Conservation (phyloP, 192 early-diverging fungal species). For the Coemansia sp. region DNA sequence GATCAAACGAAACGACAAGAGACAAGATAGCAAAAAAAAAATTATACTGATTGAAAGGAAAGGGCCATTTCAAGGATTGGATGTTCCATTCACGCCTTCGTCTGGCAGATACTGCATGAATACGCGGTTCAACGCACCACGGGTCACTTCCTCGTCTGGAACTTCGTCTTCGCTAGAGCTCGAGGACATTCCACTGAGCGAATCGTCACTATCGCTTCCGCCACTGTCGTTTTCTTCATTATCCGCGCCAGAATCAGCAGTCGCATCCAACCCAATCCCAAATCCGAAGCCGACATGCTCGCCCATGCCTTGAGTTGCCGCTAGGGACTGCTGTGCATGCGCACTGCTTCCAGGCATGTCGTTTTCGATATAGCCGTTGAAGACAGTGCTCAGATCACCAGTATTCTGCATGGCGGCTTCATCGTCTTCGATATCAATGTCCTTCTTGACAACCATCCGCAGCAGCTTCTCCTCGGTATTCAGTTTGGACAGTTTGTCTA, state of each 20-base stretch:
- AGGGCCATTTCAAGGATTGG: not conserved
- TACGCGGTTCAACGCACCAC: constrained; percentile 44
- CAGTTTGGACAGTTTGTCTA: constrained; percentile 49
- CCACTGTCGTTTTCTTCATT: constrained; percentile 5
- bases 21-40: not conserved
- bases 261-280: not conserved
- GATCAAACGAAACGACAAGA: too few species aligned
- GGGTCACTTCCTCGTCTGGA: constrained; percentile 47
- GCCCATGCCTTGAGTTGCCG: not conserved
- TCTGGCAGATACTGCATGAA: constrained; percentile 30
- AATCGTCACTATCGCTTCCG: constrained; percentile 27
- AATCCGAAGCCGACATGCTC: not conserved
- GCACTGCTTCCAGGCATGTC: not conserved
- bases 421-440: constrained; percentile 42
- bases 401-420: constrained; percentile 7
- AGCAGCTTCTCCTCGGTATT: constrained; percentile 49
- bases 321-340: not conserved
- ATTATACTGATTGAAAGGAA: not conserved
- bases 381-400: not conserved
- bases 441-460: constrained; percentile 47
- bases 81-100: not conserved
- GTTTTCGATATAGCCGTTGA: constrained; percentile 11
- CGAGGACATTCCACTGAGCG: constrained; percentile 52
- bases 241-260: not conserved
- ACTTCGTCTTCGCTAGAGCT: constrained; percentile 50